Evolutionary conservation across 1,284 basidiomycete genomes (phyloP).

Genomic region (Ustilago xerochloae): DNA sequence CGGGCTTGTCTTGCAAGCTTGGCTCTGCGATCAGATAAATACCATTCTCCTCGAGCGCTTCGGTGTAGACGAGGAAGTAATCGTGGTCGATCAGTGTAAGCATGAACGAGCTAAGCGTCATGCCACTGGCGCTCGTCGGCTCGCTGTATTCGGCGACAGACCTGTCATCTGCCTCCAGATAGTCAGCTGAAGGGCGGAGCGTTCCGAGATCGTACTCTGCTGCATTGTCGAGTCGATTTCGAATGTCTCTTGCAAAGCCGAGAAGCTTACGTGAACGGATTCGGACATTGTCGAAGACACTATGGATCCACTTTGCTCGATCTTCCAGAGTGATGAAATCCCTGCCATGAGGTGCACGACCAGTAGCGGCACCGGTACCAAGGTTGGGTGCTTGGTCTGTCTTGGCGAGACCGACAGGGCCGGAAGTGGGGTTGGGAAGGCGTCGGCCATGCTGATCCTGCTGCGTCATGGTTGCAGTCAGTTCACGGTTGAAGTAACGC

Average conservation of each 20-base stretch:
- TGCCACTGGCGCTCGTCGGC: slow-evolving; percentile 8
- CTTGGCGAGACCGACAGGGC: slow-evolving; percentile 41
- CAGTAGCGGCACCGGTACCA: slow-evolving; percentile 18
- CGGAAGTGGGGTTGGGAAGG: slow-evolving; percentile 26
- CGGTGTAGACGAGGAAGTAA: slow-evolving; percentile 94
- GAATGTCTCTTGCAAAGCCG: slow-evolving; percentile 75
- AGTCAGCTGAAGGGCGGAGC: slow-evolving; percentile 47
- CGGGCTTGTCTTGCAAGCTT: slow-evolving; percentile 83
- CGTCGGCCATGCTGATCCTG: slow-evolving; percentile 35
- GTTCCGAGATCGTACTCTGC: slow-evolving; percentile 90
- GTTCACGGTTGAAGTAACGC: slow-evolving; percentile 92
- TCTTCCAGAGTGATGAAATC: slow-evolving; percentile 80
- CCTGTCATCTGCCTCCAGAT: slow-evolving; percentile 34
- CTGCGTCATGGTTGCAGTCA: slow-evolving; percentile 76
- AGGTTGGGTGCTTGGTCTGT: slow-evolving; percentile 14
- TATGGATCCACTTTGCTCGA: slow-evolving; percentile 87
- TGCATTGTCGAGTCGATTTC: slow-evolving; percentile 89
- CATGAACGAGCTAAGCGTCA: slow-evolving; percentile 82
- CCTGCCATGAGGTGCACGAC: slow-evolving; percentile 48
- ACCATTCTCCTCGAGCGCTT: slow-evolving; percentile 86
- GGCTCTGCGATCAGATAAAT: slow-evolving; percentile 92
- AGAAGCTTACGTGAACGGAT: slow-evolving; percentile 93
- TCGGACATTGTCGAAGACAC: slow-evolving; percentile 91
- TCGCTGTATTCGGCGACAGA: slow-evolving; percentile 24
- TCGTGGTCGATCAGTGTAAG: slow-evolving; percentile 83